A percentile compares a stretch with the other conserved stretches of the same genome.
Evolutionary conservation across 306 rosid species (phyloP).

Genomic region (Ammopiptanthus mongolicus): DNA sequence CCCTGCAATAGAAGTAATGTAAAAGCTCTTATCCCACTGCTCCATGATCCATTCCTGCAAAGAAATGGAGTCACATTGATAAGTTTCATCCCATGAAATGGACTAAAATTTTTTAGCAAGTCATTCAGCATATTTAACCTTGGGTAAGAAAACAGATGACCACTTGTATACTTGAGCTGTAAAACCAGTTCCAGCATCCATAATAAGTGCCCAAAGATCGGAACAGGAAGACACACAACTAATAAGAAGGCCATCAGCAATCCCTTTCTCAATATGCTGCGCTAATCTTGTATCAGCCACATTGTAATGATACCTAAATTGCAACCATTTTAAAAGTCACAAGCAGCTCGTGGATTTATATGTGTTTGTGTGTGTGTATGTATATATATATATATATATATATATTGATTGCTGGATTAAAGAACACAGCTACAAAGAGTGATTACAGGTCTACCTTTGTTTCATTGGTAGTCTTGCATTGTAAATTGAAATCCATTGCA

Average conservation of each 20-base stretch:
- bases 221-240: slow-evolving; percentile 90
- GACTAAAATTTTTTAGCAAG: not conserved
- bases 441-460: slow-evolving; percentile 57
- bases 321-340: slow-evolving; percentile 15
- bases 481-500: slow-evolving; percentile 93
- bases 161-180: slow-evolving; percentile 75
- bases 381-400: too few relatives aligned
- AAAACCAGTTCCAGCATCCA: slow-evolving; percentile 97
- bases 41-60: slow-evolving; percentile 47
- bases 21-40: slow-evolving; percentile 43
- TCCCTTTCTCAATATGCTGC: slow-evolving; percentile 89
- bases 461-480: slow-evolving; percentile 92
- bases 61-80: not conserved
- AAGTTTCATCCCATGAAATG: not conserved
- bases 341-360: not conserved
- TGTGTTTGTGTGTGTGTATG: too few relatives aligned
- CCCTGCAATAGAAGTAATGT: slow-evolving; percentile 65
- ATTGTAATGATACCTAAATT: slow-evolving; percentile 80
- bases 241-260: slow-evolving; percentile 89
- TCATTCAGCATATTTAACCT: slow-evolving; percentile 47
- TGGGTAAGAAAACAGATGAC: slow-evolving; percentile 77
- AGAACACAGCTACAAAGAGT: not conserved
- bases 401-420: not conserved
- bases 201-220: slow-evolving; percentile 94
- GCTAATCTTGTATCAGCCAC: slow-evolving; percentile 82